These are phyloP conservation scores for Colletotrichum viniferum DNA, from an alignment of 2,329 filamentous ascomycete genomes.

Conservation along the genomic window DNA sequence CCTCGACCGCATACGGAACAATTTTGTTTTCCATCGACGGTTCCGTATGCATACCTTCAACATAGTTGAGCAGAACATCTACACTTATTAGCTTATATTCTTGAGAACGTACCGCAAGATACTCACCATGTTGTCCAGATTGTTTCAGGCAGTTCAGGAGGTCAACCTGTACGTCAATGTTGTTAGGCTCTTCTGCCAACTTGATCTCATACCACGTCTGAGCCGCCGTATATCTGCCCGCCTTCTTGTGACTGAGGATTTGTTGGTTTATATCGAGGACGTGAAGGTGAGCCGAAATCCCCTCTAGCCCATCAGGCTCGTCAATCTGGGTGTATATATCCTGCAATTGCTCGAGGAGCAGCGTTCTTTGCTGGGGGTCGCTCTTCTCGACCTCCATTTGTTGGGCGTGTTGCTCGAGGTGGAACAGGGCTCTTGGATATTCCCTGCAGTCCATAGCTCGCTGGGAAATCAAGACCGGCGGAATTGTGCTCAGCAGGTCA, in stretches of 20 bases:
- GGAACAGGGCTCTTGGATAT: constrained; percentile 88
- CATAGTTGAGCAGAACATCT: constrained; percentile 87
- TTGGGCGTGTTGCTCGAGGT: constrained; percentile 88
- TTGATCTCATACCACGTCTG: constrained; percentile 98
- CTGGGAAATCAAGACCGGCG: constrained; percentile 75
- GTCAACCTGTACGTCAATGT: constrained; percentile 79
- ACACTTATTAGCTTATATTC: constrained; percentile 25
- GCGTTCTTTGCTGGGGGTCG: constrained; percentile 59
- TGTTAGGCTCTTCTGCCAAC: constrained; percentile 77
- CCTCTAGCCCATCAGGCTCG: constrained; percentile 94
- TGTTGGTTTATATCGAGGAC: constrained; percentile 93
- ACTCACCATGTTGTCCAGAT: constrained; percentile 88
- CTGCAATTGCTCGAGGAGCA: constrained; percentile 79
- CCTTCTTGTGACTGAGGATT: constrained; percentile 89
- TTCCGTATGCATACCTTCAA: constrained; percentile 73
- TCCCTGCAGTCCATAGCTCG: constrained; percentile 94
- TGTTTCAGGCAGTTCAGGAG: constrained; percentile 89
- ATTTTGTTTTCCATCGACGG: constrained; percentile 62
- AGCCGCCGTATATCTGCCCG: constrained; percentile 90
- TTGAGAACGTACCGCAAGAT: neutral
- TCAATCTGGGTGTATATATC: constrained; percentile 98
- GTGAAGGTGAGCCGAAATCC: constrained; percentile 86
- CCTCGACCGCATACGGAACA: constrained; percentile 86
- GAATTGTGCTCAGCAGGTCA: constrained; percentile 65
- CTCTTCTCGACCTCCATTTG: constrained; percentile 49